These are phyloP conservation scores for Mortierella sp. DNA, from an alignment of 371 early-diverging fungal species.

Conservation along the genomic window DNA sequence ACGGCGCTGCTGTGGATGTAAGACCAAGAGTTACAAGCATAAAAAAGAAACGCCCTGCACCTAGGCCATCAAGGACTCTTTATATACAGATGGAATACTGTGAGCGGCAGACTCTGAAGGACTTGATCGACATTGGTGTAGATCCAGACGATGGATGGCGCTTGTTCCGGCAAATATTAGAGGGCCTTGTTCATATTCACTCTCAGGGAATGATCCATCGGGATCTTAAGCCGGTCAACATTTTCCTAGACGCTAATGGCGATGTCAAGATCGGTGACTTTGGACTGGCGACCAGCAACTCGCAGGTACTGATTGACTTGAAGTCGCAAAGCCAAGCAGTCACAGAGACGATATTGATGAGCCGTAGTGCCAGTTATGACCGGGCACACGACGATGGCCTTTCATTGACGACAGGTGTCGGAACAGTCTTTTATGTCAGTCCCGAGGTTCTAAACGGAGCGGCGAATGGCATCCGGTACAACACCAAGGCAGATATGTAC, in stretches of 20 bases:
- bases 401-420: conserved; percentile 84
- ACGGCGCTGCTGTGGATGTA: conserved; percentile 39
- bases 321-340: conserved; percentile 45
- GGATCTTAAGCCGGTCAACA: conserved; percentile 97
- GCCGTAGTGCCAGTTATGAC: conserved; percentile 50
- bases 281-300: conserved; percentile 89
- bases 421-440: conserved; percentile 95
- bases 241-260: conserved; percentile 90
- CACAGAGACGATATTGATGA: conserved; percentile 46
- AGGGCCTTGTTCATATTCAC: conserved; percentile 91
- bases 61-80: conserved; percentile 69
- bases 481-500: conserved; percentile 86
- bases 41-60: conserved; percentile 25
- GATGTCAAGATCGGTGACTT: conserved; percentile 98
- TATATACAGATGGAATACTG: conserved; percentile 99
- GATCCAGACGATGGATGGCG: conserved; percentile 69
- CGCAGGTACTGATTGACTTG: conserved; percentile 51
- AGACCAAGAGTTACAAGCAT: conserved; percentile 15
- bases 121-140: conserved; percentile 83
- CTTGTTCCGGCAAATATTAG: conserved; percentile 85
- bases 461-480: conserved; percentile 65
- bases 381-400: conserved; percentile 45
- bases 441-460: conserved; percentile 82
- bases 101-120: conserved; percentile 91
- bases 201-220: conserved; percentile 95